Evolutionary conservation across 352 stramenopile genomes (phyloP), one percentile per base, ranked within the genome.

Genomic region (Phytopythium chamaehyphon): DNA sequence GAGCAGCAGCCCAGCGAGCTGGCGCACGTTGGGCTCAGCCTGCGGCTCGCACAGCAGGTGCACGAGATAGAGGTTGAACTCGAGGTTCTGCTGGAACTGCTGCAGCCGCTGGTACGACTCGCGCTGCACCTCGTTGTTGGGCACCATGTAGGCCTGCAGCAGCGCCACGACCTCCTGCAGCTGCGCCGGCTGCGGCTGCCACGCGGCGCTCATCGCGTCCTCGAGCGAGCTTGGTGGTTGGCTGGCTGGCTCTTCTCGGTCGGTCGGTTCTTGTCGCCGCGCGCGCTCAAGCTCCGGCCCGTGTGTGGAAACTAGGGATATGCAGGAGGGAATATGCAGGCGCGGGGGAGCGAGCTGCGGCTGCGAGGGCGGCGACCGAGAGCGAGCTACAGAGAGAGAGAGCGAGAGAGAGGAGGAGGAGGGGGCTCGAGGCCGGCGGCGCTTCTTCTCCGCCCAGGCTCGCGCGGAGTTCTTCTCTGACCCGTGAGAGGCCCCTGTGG

Each of bases 51-150:
- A 93, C 43, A 95, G 76, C 51, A 95, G 40, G 54, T 95, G 83
- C 38, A 91, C 76, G 43, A 95, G 75, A 62, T 95, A 95, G 26
- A 93, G 67, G 44, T 93, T 90, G 62, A 95, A 95, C 71, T 95
- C 81, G 42, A 91, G 81, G 64, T 95, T 86, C 58, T 91, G 71
- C 64, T 92, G 79, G 69, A 91, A 91, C 62, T 90, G 81, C 76
- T 93, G 78, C 55, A 95, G 69, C 40, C 79, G 79, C 69, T 83
- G 53, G 66, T 93, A 95, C 40, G 69, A 78, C 64, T 92, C 72
- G 50, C 77, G 82, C 66, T 95, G 84, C 9, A 93, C 69, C 47
- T 87, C 71, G 62, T 93, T 95, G 69, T 95, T 88, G 38, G 84
- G 80, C 31, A 95, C 73, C 67, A 84, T 77, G 61, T 86, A 91